A percentile compares a stretch with the other conserved stretches of the same genome.
Conservation (phyloP, 768 basidiomycete genomes). For the Psilocybe azurescens region DNA sequence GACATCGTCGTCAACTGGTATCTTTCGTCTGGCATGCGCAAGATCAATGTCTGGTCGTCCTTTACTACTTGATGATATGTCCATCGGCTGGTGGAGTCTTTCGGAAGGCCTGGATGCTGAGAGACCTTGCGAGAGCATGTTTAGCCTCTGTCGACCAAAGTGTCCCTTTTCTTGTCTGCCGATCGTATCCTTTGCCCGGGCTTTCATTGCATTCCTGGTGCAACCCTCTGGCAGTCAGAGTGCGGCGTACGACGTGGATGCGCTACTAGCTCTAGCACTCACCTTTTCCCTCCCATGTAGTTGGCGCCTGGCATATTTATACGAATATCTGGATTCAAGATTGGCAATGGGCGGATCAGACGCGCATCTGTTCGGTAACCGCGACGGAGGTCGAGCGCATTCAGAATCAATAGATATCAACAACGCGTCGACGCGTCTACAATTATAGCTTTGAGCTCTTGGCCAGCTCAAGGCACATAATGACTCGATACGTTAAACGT, state of each 20-base stretch:
- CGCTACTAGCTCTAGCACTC: constrained; percentile 1
- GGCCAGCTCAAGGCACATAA: background rate
- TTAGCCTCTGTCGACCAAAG: constrained; percentile 65
- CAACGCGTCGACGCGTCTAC: constrained; percentile 10
- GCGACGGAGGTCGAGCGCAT: too few species aligned
- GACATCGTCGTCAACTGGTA: background rate
- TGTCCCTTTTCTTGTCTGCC: constrained; percentile 61
- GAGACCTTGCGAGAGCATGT: constrained; percentile 52
- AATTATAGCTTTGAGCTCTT: background rate
- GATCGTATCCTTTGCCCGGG: constrained; percentile 59
- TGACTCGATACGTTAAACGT: background rate
- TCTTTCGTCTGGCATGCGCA: constrained; percentile 33
- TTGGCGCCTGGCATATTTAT: constrained; percentile 66
- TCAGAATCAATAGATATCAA: constrained; percentile 11
- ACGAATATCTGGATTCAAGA: background rate
- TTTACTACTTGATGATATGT: background rate
- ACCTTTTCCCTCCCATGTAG: constrained; percentile 81
- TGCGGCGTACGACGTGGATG: background rate
- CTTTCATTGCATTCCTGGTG: constrained; percentile 61
- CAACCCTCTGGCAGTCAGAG: background rate
- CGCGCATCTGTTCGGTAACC: too few species aligned
- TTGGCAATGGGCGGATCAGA: too few species aligned
- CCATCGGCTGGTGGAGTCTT: background rate
- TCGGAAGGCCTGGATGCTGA: constrained; percentile 18
- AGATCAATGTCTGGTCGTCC: constrained; percentile 29